Conservation (phyloP, 75 land plant species). For the Pinus tabuliformis region DNA sequence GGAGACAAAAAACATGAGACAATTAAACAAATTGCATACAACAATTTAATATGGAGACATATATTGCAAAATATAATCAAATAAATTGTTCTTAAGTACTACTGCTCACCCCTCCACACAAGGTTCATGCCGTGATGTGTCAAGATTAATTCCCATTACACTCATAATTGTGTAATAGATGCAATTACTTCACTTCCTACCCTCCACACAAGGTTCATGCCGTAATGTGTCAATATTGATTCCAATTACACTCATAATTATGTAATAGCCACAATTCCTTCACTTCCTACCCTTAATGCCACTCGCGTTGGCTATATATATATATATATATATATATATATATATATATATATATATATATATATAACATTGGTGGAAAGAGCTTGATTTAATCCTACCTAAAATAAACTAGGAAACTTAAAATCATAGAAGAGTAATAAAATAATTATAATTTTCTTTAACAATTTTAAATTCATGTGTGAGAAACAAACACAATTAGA, state of each 20-base stretch:
- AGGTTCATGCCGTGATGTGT: slow-evolving; percentile 92
- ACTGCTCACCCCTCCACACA: slow-evolving; percentile 92
- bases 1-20: neutral
- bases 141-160: slow-evolving; percentile 11
- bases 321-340: neutral
- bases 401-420: neutral
- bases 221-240: slow-evolving; percentile 88
- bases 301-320: slow-evolving; percentile 74
- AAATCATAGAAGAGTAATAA: slow-evolving; percentile 1
- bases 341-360: slow-evolving; percentile 15
- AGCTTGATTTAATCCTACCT: neutral
- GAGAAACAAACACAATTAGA: neutral
- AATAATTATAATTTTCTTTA: neutral
- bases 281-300: slow-evolving; percentile 80
- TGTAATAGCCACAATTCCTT: slow-evolving; percentile 94
- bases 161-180: slow-evolving; percentile 76
- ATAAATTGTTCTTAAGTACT: neutral
- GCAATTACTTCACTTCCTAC: slow-evolving; percentile 6
- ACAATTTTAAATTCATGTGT: neutral
- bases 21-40: neutral
- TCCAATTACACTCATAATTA: slow-evolving; percentile 98
- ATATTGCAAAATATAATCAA: neutral
- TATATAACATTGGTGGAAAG: neutral
- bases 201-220: slow-evolving; percentile 99
- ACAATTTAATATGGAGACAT: slow-evolving; percentile 1